phyloP scores from a whole-genome alignment of 2,329 filamentous ascomycete genomes.

The Passalora sequoiae region DNA sequence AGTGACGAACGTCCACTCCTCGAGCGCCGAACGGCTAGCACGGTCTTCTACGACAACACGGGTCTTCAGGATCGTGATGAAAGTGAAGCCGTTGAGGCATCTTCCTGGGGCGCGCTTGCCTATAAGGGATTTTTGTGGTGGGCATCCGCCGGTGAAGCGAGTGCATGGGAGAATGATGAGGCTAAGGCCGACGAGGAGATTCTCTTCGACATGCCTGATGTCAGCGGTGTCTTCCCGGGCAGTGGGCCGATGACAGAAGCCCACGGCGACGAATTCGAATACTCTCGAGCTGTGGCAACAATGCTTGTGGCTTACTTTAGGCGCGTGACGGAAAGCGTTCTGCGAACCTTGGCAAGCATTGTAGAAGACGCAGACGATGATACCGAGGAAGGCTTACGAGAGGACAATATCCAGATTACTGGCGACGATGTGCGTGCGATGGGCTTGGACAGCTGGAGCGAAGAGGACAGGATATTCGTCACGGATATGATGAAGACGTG shows the following conservation, averaged over 20 bases:
- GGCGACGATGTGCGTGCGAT: constrained; percentile 63
- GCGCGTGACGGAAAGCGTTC: constrained; percentile 62
- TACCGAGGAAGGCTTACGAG: constrained; percentile 37
- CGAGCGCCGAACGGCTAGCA: constrained; percentile 23
- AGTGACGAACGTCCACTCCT: constrained; percentile 15
- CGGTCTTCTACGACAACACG: constrained; percentile 13
- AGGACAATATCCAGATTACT: constrained; percentile 46
- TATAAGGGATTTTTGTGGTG: constrained; percentile 87
- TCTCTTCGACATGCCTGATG: constrained; percentile 39
- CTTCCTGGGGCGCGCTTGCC: constrained; percentile 65
- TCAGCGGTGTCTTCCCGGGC: constrained; percentile 18
- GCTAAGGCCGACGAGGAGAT: constrained; percentile 46
- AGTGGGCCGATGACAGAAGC: constrained; percentile 4
- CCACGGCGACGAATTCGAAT: constrained; percentile 15
- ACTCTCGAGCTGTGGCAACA: constrained; percentile 49
- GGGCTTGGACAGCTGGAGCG: constrained; percentile 75
- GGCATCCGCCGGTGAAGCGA: constrained; percentile 74
- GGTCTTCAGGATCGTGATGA: constrained; percentile 23
- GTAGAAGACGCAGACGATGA: constrained; percentile 47
- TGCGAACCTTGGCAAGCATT: constrained; percentile 58
- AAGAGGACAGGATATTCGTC: constrained; percentile 64
- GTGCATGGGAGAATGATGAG: constrained; percentile 51
- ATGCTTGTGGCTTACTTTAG: constrained; percentile 78
- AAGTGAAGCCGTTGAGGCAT: constrained; percentile 47
- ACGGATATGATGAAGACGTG: constrained; percentile 58